phyloP scores from a whole-genome alignment of 331 rosid species.

The Spiraea crenata region DNA sequence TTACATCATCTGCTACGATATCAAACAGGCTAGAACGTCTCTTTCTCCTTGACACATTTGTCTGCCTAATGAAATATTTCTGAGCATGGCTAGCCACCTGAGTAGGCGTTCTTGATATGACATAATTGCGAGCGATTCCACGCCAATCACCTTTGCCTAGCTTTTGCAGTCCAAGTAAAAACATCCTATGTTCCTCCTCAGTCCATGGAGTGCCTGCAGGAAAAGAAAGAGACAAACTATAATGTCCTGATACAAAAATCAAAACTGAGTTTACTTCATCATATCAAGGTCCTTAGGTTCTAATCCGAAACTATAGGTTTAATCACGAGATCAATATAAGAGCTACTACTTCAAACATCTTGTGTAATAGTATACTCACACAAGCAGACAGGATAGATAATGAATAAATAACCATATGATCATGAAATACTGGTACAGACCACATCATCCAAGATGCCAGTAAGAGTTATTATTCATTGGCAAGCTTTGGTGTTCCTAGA shows the following conservation, averaged over 20 bases:
- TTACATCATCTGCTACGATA: conserved; percentile 87
- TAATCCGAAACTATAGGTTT: neutral
- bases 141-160: conserved; percentile 99
- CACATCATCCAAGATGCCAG: neutral
- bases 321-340: neutral
- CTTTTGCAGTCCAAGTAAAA: conserved; percentile 89
- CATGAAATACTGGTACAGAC: neutral
- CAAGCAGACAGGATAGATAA: neutral
- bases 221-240: neutral
- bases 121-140: conserved; percentile 93
- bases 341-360: neutral
- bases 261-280: neutral
- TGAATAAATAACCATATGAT: neutral
- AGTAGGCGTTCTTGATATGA: conserved; percentile 90
- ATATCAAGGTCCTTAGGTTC: neutral
- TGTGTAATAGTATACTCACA: neutral
- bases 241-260: neutral
- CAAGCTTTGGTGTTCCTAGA: neutral
- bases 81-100: conserved; percentile 99
- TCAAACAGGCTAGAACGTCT: conserved; percentile 98
- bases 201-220: conserved; percentile 94
- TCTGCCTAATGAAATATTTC: conserved; percentile 93
- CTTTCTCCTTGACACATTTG: conserved; percentile 84
- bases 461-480: neutral
- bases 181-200: conserved; percentile 98